phyloP scores from a whole-genome alignment of 805 yeast species.

The Wickerhamomyces pijperi region DNA sequence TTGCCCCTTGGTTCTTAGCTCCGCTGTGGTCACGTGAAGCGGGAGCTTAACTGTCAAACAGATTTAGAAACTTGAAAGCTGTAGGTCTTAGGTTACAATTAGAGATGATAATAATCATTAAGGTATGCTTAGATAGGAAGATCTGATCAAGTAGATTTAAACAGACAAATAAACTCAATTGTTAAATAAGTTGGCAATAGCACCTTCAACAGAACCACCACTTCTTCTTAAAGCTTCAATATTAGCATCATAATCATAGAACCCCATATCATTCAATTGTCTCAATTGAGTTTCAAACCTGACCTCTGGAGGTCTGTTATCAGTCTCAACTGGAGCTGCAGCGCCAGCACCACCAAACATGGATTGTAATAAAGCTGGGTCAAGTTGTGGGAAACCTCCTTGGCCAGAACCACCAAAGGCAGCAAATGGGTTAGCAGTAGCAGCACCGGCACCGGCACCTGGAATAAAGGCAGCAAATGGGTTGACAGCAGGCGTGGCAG shows the following conservation, averaged over 20 bases:
- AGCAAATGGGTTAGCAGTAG: slow-evolving; percentile 33
- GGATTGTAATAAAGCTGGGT: slow-evolving; percentile 35
- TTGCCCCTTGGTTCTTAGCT: no score
- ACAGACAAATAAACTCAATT: no score
- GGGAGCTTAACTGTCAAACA: no score
- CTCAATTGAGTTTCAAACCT: slow-evolving; percentile 60
- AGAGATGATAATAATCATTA: no score
- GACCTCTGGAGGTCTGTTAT: slow-evolving; percentile 71
- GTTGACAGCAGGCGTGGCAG: slow-evolving; percentile 25
- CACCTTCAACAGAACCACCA: slow-evolving; percentile 97
- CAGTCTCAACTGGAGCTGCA: slow-evolving; percentile 21
- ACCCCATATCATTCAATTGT: slow-evolving; percentile 76
- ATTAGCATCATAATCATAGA: slow-evolving; percentile 84
- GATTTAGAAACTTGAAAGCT: no score
- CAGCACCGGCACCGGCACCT: slow-evolving; percentile 20
- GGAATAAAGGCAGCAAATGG: slow-evolving; percentile 40
- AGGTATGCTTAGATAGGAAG: no score
- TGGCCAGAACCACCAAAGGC: slow-evolving; percentile 17
- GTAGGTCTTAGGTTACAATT: no score
- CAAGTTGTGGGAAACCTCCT: slow-evolving; percentile 29
- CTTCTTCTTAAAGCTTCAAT: slow-evolving; percentile 86
- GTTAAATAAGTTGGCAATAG: slow-evolving; percentile 73
- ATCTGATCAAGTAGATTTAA: no score
- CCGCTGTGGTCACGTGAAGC: no score
- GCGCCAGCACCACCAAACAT: slow-evolving; percentile 32